These are phyloP conservation scores for Corymbia maculata DNA, from an alignment of 345 rosid species.

Conservation along the genomic window DNA sequence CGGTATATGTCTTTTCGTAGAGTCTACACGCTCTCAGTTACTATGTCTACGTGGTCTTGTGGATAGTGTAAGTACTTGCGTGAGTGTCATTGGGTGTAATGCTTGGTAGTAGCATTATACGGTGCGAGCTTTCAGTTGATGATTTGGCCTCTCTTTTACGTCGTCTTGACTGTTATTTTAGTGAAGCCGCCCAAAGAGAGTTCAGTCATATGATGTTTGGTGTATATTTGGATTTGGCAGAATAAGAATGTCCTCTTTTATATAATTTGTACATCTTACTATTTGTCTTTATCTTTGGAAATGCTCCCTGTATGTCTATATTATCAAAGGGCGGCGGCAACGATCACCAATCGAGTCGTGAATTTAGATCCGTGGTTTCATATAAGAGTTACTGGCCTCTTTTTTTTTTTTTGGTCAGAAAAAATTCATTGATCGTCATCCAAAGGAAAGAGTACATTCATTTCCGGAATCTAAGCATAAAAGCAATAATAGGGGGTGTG, in stretches of 20 bases:
- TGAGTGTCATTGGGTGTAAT: neutral
- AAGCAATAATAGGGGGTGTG: too few relatives aligned
- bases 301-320: neutral
- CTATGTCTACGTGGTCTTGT: neutral
- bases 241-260: neutral
- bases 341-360: neutral
- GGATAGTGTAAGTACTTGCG: neutral
- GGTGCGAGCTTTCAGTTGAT: neutral
- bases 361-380: neutral
- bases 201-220: neutral
- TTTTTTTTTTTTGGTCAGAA: neutral
- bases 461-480: too few relatives aligned
- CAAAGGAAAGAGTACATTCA: too few relatives aligned
- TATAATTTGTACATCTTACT: neutral
- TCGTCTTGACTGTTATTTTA: neutral
- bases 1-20: neutral
- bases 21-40: neutral
- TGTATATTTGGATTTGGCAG: neutral
- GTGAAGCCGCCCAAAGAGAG: neutral
- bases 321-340: neutral
- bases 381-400: neutral
- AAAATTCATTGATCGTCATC: too few relatives aligned
- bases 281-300: neutral
- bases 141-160: neutral
- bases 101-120: neutral